phyloP scores from a whole-genome alignment of 23 red algal species.

The Rhodosorus marinus region DNA sequence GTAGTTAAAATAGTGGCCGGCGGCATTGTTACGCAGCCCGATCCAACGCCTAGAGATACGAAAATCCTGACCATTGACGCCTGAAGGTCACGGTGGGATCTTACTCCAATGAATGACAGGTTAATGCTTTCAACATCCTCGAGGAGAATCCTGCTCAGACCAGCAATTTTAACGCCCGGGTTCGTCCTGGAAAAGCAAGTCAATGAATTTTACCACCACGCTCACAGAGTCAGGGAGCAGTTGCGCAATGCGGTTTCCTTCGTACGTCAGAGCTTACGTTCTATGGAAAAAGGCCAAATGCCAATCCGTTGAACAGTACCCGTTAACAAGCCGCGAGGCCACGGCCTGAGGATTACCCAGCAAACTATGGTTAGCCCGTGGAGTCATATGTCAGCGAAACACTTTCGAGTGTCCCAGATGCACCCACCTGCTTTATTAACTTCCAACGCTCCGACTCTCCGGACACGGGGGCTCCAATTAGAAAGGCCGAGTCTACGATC shows the following conservation, averaged over 20 bases:
- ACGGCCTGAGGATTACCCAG: too few species aligned
- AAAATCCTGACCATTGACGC: constrained; percentile 53
- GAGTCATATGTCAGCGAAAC: too few species aligned
- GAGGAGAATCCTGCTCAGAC: constrained; percentile 23
- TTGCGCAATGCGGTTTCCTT: too few species aligned
- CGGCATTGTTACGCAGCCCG: constrained; percentile 67
- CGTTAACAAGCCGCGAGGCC: constrained; percentile 92
- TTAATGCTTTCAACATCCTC: constrained; percentile 79
- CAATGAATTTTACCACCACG: too few species aligned
- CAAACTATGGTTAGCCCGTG: too few species aligned
- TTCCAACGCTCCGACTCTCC: constrained; percentile 64
- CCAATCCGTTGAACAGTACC: constrained; percentile 77
- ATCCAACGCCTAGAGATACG: constrained; percentile 53
- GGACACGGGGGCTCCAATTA: constrained; percentile 74
- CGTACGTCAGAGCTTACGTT: constrained; percentile 43
- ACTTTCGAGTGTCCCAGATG: too few species aligned
- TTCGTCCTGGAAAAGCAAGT: too few species aligned
- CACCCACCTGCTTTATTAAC: constrained; percentile 29
- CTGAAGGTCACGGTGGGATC: constrained; percentile 64
- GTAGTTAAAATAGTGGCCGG: constrained; percentile 29
- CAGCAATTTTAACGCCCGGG: constrained; percentile 47
- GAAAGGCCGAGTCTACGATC: constrained; percentile 83
- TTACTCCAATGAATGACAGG: constrained; percentile 59
- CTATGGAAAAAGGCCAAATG: constrained; percentile 91
- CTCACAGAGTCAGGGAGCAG: too few species aligned